Conservation (phyloP, 78 protist species). For the Dictyostelium citrinum region DNA sequence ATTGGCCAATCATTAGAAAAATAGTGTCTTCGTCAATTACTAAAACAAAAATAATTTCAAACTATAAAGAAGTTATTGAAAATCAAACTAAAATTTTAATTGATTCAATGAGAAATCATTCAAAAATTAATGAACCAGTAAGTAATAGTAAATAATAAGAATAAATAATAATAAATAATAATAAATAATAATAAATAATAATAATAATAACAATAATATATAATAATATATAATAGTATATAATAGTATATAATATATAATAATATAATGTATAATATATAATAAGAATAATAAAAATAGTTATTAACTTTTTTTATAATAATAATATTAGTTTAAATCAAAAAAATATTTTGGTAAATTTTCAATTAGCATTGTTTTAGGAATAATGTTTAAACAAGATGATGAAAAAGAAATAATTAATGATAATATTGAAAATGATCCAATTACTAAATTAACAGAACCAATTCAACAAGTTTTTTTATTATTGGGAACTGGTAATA, state of each 20-base stretch:
- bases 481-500: not conserved
- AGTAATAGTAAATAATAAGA: too few species aligned
- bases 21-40: constrained; percentile 17
- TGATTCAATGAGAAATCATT: not conserved
- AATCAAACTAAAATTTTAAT: not conserved
- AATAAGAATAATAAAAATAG: too few species aligned
- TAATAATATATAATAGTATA: too few species aligned
- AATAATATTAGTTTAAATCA: not conserved
- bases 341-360: constrained; percentile 15
- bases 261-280: too few species aligned
- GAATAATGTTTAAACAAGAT: not conserved
- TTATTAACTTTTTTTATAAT: not conserved
- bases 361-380: constrained; percentile 15
- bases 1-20: not conserved
- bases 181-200: too few species aligned
- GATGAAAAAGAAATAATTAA: not conserved
- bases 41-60: constrained; percentile 8
- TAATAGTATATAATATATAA: too few species aligned
- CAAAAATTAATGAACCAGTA: not conserved
- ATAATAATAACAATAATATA: too few species aligned
- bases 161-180: too few species aligned
- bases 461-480: constrained; percentile 2
- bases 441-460: not conserved
- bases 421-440: not conserved
- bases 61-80: not conserved